Percentiles rank a stretch among this genome's conserved stretches.
These are phyloP conservation scores for Oxyria digyna DNA, from an alignment of 148 eudicot species.

Conservation along the genomic window DNA sequence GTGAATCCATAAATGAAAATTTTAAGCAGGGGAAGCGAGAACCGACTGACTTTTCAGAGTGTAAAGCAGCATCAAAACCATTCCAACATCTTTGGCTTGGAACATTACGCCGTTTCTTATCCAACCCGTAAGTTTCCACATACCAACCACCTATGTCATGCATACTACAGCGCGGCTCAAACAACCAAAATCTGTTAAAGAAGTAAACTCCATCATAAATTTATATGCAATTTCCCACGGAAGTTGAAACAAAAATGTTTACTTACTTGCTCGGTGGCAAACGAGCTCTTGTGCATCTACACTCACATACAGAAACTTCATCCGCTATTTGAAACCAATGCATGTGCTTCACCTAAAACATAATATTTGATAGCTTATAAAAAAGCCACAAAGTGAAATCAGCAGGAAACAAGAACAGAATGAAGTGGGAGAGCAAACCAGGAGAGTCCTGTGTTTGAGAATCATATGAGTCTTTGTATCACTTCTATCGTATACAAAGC, in stretches of 20 bases:
- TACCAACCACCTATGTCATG: constrained; percentile 99
- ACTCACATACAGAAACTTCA: constrained; percentile 72
- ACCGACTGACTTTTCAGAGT: constrained; percentile 56
- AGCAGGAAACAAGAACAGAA: constrained; percentile 3
- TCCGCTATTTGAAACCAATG: constrained; percentile 85
- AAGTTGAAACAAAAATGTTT: neutral
- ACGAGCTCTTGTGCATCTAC: constrained; percentile 86
- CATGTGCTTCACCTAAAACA: constrained; percentile 80
- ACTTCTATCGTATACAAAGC: constrained; percentile 40
- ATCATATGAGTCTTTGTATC: constrained; percentile 70
- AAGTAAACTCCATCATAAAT: neutral
- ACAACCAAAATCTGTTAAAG: constrained; percentile 71
- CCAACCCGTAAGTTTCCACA: constrained; percentile 81
- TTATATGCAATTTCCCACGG: neutral
- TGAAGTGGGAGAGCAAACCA: constrained; percentile 41
- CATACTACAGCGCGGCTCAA: constrained; percentile 92
- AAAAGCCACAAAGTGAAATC: neutral
- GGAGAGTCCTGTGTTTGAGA: constrained; percentile 86
- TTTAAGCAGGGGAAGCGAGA: neutral
- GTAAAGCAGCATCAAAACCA: constrained; percentile 33
- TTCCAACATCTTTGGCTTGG: constrained; percentile 82
- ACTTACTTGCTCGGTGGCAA: constrained; percentile 96
- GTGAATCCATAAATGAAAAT: neutral
- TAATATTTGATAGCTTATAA: neutral
- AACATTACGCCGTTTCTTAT: constrained; percentile 51